A percentile compares a stretch with the other conserved stretches of the same genome.
Conservation (phyloP, 2,329 filamentous ascomycete genomes). For the Volutella citrinella region DNA sequence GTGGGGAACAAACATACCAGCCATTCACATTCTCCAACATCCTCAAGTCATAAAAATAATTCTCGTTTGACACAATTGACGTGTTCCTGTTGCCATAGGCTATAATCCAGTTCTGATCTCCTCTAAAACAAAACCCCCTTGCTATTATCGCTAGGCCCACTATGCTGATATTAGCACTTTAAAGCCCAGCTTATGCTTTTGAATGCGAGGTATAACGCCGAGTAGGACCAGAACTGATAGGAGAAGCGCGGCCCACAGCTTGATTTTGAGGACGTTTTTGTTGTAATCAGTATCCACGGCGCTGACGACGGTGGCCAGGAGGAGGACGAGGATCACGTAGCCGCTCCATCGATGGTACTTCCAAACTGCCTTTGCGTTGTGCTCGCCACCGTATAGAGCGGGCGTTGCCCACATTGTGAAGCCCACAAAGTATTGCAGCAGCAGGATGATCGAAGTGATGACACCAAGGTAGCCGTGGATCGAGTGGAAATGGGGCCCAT, state of each 20-base stretch:
- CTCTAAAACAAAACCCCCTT: too few relatives aligned
- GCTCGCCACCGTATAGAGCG: conserved; percentile 70
- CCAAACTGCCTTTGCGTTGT: conserved; percentile 78
- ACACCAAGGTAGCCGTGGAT: conserved; percentile 82
- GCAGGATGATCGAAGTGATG: conserved; percentile 65
- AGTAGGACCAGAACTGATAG: conserved; percentile 62
- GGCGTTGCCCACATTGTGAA: conserved; percentile 80
- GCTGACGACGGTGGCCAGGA: conserved; percentile 70
- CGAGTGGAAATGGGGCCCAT: conserved; percentile 72
- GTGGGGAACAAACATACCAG: too few relatives aligned
- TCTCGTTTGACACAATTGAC: too few relatives aligned
- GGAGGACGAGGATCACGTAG: conserved; percentile 68
- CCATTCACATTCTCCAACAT: too few relatives aligned
- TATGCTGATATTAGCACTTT: conserved; percentile 14
- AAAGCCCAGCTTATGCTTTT: conserved; percentile 74
- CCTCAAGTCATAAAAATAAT: too few relatives aligned
- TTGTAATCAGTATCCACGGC: conserved; percentile 78
- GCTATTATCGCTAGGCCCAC: too few relatives aligned
- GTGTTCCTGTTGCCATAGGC: too few relatives aligned
- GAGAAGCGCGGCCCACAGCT: conserved; percentile 73
- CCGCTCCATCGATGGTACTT: conserved; percentile 84
- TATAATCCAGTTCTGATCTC: too few relatives aligned
- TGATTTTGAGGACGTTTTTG: conserved; percentile 63
- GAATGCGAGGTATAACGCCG: conserved; percentile 75
- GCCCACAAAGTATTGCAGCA: conserved; percentile 74